Percentiles rank a stretch among this genome's conserved stretches.
These are phyloP conservation scores for Spathaspora sp. DNA, from an alignment of 1,139 yeast genomes.

Conservation along the genomic window DNA sequence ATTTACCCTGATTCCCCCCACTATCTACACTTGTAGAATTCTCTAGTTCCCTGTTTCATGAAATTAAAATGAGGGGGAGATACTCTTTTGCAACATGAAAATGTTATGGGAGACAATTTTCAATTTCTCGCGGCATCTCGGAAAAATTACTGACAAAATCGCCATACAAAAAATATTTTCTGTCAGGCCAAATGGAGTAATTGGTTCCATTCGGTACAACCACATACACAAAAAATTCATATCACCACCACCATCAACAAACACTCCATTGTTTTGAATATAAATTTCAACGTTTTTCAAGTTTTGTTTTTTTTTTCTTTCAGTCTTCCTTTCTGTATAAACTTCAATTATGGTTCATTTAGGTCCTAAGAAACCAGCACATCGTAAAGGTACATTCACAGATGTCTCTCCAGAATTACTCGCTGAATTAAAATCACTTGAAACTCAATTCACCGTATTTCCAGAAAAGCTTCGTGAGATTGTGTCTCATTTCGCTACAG, in stretches of 20 bases:
- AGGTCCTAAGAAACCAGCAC: slow-evolving; percentile 82
- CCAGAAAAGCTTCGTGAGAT: slow-evolving; percentile 61
- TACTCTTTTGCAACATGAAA: background rate
- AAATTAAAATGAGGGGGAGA: background rate
- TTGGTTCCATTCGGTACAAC: background rate
- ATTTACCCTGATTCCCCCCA: too few relatives aligned
- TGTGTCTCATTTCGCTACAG: slow-evolving; percentile 59
- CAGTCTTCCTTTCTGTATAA: background rate
- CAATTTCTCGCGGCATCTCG: background rate
- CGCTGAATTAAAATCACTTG: slow-evolving; percentile 58
- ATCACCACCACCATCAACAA: too few relatives aligned
- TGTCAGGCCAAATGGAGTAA: background rate
- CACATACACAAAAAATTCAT: background rate
- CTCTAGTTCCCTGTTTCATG: background rate
- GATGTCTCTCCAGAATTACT: slow-evolving; percentile 69
- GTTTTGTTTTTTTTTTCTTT: background rate
- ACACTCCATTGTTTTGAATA: background rate
- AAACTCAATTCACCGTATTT: slow-evolving; percentile 62
- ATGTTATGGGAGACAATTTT: background rate
- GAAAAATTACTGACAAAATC: background rate
- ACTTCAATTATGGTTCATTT: slow-evolving; percentile 65
- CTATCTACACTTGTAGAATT: background rate
- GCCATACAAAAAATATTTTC: background rate
- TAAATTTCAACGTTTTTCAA: background rate
- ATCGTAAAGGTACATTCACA: slow-evolving; percentile 77